Evolutionary conservation across 2,329 filamentous ascomycete species (phyloP).

Genomic region (Geosmithia morbida): DNA sequence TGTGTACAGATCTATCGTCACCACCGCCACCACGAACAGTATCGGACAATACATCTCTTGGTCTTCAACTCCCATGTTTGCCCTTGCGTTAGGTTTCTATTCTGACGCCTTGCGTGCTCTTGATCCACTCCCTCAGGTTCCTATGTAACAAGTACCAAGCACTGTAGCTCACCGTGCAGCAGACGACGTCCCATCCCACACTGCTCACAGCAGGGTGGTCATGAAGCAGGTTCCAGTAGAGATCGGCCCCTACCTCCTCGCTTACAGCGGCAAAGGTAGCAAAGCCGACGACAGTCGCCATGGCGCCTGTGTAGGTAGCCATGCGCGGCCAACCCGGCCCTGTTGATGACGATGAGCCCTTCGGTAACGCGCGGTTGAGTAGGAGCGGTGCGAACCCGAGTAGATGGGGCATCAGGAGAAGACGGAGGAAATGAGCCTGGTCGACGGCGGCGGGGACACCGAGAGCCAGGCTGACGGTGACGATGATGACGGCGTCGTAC

Average conservation of each 20-base stretch:
- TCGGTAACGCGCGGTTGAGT: neutral
- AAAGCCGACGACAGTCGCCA: slow-evolving; percentile 3
- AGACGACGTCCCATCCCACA: slow-evolving; percentile 12
- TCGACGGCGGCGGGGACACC: neutral
- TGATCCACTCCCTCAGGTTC: neutral
- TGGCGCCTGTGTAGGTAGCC: slow-evolving; percentile 2
- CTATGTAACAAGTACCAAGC: slow-evolving; percentile 4
- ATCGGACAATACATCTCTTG: too few species aligned
- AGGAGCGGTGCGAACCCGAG: slow-evolving; percentile 10
- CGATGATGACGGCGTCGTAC: neutral
- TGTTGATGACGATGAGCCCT: neutral
- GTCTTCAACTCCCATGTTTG: too few species aligned
- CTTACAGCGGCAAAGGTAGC: slow-evolving; percentile 1
- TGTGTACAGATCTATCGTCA: too few species aligned
- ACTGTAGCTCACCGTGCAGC: slow-evolving; percentile 9
- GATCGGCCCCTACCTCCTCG: slow-evolving; percentile 2
- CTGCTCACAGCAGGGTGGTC: slow-evolving; percentile 12
- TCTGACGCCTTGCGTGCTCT: neutral
- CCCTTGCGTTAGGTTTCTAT: too few species aligned
- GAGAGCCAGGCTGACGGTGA: neutral
- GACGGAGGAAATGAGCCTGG: neutral
- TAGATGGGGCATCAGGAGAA: slow-evolving; percentile 9
- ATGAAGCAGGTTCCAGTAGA: slow-evolving; percentile 5
- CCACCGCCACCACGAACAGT: too few species aligned
- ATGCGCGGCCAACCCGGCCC: slow-evolving; percentile 3